Evolutionary conservation across 768 basidiomycete species (phyloP).

Genomic region (Leccinum barrowsii): DNA sequence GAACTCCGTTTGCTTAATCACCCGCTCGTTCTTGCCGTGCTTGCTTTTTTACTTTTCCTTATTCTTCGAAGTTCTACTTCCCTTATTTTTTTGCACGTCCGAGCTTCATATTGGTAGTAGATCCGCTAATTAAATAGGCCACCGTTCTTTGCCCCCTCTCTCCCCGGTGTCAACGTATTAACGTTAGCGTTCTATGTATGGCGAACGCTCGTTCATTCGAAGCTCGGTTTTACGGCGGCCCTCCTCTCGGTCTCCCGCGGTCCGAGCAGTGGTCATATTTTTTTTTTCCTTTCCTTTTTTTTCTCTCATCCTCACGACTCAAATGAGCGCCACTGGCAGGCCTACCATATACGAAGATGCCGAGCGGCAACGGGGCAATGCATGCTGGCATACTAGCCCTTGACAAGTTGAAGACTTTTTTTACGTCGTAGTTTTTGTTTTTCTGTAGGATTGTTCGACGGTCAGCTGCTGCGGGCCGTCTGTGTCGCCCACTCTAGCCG

Average conservation of each 20-base stretch:
- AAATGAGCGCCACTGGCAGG: background rate
- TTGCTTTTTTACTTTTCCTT: slow-evolving; percentile 3
- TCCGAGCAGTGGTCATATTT: background rate
- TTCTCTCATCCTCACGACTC: background rate
- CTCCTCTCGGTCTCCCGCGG: background rate
- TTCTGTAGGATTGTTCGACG: background rate
- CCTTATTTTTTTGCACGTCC: slow-evolving; percentile 1
- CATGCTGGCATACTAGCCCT: background rate
- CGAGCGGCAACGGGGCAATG: background rate
- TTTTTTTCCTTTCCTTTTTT: background rate
- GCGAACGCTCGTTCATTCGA: background rate
- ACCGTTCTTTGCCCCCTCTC: background rate
- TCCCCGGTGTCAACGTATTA: background rate
- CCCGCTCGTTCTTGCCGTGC: slow-evolving; percentile 2
- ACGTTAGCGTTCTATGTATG: background rate
- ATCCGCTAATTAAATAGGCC: slow-evolving; percentile 11
- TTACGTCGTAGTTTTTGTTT: background rate
- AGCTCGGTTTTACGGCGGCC: background rate
- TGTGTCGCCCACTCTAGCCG: background rate
- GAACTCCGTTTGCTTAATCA: slow-evolving; percentile 24
- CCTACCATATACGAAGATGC: background rate
- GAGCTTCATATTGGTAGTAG: slow-evolving; percentile 17
- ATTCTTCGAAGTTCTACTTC: background rate
- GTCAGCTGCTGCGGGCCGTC: background rate
- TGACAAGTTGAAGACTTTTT: background rate